Base-by-base conservation (phyloP, 2,329 filamentous ascomycete genomes). In the Epichloe elymi region DNA sequence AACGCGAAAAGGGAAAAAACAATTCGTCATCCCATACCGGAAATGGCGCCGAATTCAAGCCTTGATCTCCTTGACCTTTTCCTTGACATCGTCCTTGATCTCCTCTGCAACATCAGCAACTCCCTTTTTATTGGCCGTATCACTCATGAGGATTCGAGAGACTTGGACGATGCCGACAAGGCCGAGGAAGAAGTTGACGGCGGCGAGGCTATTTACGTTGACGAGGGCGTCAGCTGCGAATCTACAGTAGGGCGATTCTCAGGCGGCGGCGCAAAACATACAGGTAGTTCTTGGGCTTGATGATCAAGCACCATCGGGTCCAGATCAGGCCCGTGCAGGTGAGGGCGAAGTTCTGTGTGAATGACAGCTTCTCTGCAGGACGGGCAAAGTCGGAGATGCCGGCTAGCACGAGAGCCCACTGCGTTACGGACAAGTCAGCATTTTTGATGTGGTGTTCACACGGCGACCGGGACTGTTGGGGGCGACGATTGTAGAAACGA, bases 221-320 rank as follows among this genome's bases (percentile, higher is more conserved):
- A 37, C 14, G n/a, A n/a, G 5, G 5, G 3, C 15, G 4, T n/a
- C 20, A 8, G 20, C 41, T 26, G 15, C 26, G 4, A 4, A 7
- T 26, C n/a, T 8, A 15, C 30, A 30, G 26, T 8, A 14, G 23
- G n/a, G 36, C 20, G 15, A 5, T n/a, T 10, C 39, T 20, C n/a
- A 33, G 12, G 35, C 3, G 39, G n/a, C 1, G 26, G 23, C 33
- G 36, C 12, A 35, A 35, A 38, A 72, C 82, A 46, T 73, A 88
- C 84, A 96, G 85, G 63, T 89, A 73, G 76, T 98, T 98, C 71
- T 82, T 83, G 52, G 93, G 93, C 70, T 83, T 89, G 72, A 98
- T 98, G 69, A 98, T 86, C 66, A 97, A 78, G 77, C 93, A 98
- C 93, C 93, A 98, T 59, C 93, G 82, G 44, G 93, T 98, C 93